These are phyloP conservation scores for Wickerhamiella lipophila DNA, from an alignment of 805 yeast species.

Conservation along the genomic window DNA sequence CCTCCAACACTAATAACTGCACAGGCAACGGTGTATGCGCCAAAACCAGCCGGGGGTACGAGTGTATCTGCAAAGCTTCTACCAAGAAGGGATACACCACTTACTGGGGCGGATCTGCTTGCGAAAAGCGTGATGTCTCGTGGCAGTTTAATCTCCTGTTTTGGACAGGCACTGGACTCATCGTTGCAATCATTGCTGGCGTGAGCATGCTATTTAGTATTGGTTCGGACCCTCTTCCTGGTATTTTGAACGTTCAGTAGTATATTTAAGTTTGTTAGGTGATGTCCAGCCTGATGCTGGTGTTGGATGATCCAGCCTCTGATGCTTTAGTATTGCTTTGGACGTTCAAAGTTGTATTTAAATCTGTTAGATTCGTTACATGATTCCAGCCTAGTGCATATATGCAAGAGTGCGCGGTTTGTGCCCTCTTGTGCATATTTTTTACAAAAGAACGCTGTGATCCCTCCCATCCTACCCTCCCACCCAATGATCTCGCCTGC, in stretches of 20 bases:
- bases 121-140: slow-evolving; percentile 56
- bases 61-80: slow-evolving; percentile 29
- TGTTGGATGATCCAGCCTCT: no score
- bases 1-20: slow-evolving; percentile 26
- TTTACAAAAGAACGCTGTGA: no score
- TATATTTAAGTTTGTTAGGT: neutral
- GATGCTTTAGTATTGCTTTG: no score
- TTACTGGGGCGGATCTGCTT: slow-evolving; percentile 36
- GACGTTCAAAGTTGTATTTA: no score
- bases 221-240: slow-evolving; percentile 55
- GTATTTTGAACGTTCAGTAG: slow-evolving; percentile 35
- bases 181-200: slow-evolving; percentile 37
- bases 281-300: no score
- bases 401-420: neutral
- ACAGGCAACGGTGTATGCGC: slow-evolving; percentile 31
- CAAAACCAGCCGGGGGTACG: slow-evolving; percentile 22
- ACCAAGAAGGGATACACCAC: slow-evolving; percentile 21
- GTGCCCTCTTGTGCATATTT: slow-evolving; percentile 1
- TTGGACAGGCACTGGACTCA: slow-evolving; percentile 47
- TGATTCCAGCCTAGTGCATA: no score
- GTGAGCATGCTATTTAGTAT: slow-evolving; percentile 40
- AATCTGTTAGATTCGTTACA: no score
- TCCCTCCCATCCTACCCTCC: no score
- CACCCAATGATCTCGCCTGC: neutral
- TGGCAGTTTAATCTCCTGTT: slow-evolving; percentile 53